Base-by-base conservation (phyloP, 2,329 filamentous ascomycete species). In the Talaromyces sp. region DNA sequence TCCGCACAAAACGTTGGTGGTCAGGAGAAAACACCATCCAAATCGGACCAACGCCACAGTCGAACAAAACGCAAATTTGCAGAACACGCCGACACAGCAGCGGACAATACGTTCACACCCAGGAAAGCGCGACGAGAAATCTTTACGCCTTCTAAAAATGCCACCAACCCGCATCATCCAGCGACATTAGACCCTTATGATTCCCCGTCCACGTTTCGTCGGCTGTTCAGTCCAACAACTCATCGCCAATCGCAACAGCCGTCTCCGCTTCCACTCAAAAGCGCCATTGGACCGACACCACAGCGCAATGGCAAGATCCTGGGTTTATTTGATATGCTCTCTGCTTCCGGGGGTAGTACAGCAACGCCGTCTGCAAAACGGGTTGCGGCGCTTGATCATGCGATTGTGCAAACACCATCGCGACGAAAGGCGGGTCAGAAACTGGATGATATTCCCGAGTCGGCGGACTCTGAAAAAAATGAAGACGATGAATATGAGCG, bases 251-350 rank as follows among this genome's bases (percentile, higher is more conserved):
- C 22, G 8, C 40, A 55, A 28, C 53, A 60, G 55, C 39, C 46
- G 61, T 58, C 66, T 25, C 69, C 71, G 13, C 66, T 70, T 8
- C 72, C 74, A 2, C 62, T 77, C 2, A 73, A 74, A 45, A 62
- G 70, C 8, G 71, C 69, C 22, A 76, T 80, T 52, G 78, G 77
- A 3, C 78, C 78, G 11, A 80, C 78, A 2, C 78, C 78, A 1
- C 76, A 79, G 59, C 73, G 77, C 37, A 76, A 80, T 64, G 78
- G 78, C 9, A 78, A 73, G 45, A 71, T 77, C 0, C 63, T 80
- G 2, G 78, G 78, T 0, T 67, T 80, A 2, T 80, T 80, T 53
- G 78, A 80, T 58, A 67, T 78, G 43, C 68, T 80, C 4, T 76
- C 76, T 4, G 70, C 72, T 19, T 75, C 75, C 0, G 73, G 72